A percentile compares a stretch with the other conserved stretches of the same genome.
phyloP scores from a whole-genome alignment of 495 filamentous ascomycete genomes.

The Penicillium herquei region DNA sequence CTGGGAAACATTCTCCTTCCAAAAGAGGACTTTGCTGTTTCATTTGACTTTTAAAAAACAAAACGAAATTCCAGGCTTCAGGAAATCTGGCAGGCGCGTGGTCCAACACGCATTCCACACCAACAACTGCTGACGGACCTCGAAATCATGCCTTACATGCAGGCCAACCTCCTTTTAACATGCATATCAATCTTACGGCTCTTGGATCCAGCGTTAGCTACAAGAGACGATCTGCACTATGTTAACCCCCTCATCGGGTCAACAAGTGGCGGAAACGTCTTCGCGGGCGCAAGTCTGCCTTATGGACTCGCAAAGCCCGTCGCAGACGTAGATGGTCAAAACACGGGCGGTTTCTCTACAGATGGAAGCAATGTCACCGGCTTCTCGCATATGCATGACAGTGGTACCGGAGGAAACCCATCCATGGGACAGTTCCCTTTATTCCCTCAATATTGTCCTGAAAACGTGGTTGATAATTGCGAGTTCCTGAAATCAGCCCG shows the following conservation, averaged over 20 bases:
- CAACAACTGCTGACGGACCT: not conserved
- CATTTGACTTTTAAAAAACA: not conserved
- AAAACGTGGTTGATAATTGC: conserved; percentile 60
- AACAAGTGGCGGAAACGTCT: conserved; percentile 63
- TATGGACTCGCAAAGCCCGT: conserved; percentile 76
- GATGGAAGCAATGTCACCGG: conserved; percentile 61
- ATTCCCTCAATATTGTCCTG: conserved; percentile 64
- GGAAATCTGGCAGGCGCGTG: not conserved
- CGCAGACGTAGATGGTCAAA: conserved; percentile 64
- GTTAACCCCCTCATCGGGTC: conserved; percentile 57
- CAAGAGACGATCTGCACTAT: conserved; percentile 26
- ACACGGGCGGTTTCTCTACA: conserved; percentile 70
- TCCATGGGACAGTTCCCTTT: conserved; percentile 71
- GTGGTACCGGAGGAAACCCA: conserved; percentile 64
- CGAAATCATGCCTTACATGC: conserved; percentile 5
- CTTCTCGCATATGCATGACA: conserved; percentile 66
- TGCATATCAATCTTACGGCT: conserved; percentile 5
- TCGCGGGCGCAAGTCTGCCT: conserved; percentile 69
- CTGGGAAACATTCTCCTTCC: conserved; percentile 4
- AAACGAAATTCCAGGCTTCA: not conserved
- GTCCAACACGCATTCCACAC: not conserved
- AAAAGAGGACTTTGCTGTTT: not conserved
- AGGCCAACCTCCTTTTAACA: not conserved
- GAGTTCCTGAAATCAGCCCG: conserved; percentile 53
- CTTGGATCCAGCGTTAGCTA: conserved; percentile 4